Base-by-base conservation (phyloP, 805 yeast genomes). In the Sugiyamaella marilandica region DNA sequence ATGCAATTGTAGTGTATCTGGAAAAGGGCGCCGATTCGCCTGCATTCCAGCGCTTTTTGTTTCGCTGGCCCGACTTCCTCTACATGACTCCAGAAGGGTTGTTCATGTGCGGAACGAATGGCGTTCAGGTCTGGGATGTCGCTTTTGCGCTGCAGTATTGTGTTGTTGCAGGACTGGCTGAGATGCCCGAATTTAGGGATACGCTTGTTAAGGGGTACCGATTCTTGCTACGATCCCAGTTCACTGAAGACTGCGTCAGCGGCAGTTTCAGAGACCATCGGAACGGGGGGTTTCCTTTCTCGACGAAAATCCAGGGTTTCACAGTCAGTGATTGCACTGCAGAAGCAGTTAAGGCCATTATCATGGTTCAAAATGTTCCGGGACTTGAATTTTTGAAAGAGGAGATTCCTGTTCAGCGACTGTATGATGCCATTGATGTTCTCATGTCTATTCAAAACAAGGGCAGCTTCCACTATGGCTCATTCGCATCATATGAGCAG, bases 251-350 rank as follows among this genome's bases (percentile, higher is more conserved):
- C 36, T 84, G 94, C 64, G 87, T 69, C 2, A 78, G 75, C 1
- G 95, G 90, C 8, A 82, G 89, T 49, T 92, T 77, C 69, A 77
- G 99, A 60, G 98, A 94, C 65, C 78, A 76, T 53, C 74, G 98
- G 49, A 75, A 73, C 41, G 99, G 99, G 16, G 95, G 88, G 0
- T 94, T 96, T 95, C 97, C 97, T 0, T 94, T 92, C 66, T 87
- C 96, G 48, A 94, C 98, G 0, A 90, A 91, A 62, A 84, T 85
- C 3, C 99, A 94, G 70, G 99, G 99, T 0, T 94, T 92, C 63
- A 86, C 96, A 0, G 99, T 94, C 1, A 82, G 95, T 61, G 99
- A 94, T 67, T 92, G 98, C 70, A 92, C 99, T 0, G 96, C 97
- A 0, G 99, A 92, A 67, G 87, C 97, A 0, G 72, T 91, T 58